Evolutionary conservation across 345 rosid genomes (phyloP), one percentile per base, ranked within the genome.

Genomic region (Gynandropsis gynandra): DNA sequence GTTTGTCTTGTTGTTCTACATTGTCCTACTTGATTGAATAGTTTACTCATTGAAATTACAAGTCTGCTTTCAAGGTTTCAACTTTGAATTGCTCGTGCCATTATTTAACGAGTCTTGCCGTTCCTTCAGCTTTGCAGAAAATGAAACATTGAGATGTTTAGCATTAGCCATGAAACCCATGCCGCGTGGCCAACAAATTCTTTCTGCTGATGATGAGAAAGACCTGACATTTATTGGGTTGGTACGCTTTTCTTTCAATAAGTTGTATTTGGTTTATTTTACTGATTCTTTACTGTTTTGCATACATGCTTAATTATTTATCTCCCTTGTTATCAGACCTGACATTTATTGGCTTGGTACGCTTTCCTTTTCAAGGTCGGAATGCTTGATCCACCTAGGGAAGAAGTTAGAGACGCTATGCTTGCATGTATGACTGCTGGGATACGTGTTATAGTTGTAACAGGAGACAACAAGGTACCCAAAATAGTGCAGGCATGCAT

Each of bases 371-470:
- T 61, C 56, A 74, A 92, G 97, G 94, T 92, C 68, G 98, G 98
- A 72, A 87, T 92, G 88, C 87, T 80, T 79, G 98, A 92, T 78
- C 98, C 98, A 55, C 97, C 97, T 42, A 81, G 98, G 70, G 80
- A 85, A 66, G 98, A 87, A 84, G 98, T 92, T 52, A 81, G 76
- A 72, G 83, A 72, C 74, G 97, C 98, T 58, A 92, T 92, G 86
- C 75, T 85, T 61, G 74, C 95, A 31, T 92, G 98, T 80, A 76
- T 81, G 95, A 80, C 93, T 67, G 98, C 98, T 71, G 98, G 98
- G 20, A 87, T 92, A 58, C 98, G 98, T 64, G 98, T 92, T 66
- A 92, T 87, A 68, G 98, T 92, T 60, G 97, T 92, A 20, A 92
- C 98, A 17, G 98, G 98, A 67, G 98, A 92, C 68, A 92, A 92